A percentile compares a stretch with the other conserved stretches of the same genome.
Evolutionary conservation across 2,329 filamentous ascomycete species (phyloP).

Genomic region (Aspergillus amoenus): DNA sequence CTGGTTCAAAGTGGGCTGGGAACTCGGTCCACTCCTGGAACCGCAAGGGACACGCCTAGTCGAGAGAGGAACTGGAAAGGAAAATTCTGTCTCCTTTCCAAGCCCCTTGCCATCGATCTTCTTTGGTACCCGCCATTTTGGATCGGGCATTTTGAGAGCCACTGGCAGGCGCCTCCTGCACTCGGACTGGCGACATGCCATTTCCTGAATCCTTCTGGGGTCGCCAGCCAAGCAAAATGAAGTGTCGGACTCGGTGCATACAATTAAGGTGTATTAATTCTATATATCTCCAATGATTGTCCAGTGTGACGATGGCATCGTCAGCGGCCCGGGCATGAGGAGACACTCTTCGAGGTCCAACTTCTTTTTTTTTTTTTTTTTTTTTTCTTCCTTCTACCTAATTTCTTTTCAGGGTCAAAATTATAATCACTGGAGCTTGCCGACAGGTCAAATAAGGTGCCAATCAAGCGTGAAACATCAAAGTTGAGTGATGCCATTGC

Average conservation of each 20-base stretch:
- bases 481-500: slow-evolving; percentile 18
- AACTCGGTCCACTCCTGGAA: slow-evolving; percentile 4
- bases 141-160: slow-evolving; percentile 12
- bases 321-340: slow-evolving; percentile 22
- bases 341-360: slow-evolving; percentile 15
- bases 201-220: neutral
- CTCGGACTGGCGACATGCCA: neutral
- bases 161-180: slow-evolving; percentile 9
- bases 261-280: neutral
- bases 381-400: slow-evolving; percentile 11
- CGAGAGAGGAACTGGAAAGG: slow-evolving; percentile 5
- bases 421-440: neutral
- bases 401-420: neutral
- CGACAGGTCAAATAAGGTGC: neutral
- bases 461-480: slow-evolving; percentile 10
- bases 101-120: slow-evolving; percentile 14
- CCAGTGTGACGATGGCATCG: slow-evolving; percentile 17
- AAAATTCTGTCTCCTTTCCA: slow-evolving; percentile 12
- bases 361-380: slow-evolving; percentile 12
- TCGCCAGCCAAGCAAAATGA: neutral
- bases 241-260: neutral
- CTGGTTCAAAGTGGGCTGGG: neutral
- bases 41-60: slow-evolving; percentile 10
- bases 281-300: neutral
- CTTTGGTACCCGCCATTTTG: slow-evolving; percentile 18